Percentiles rank a stretch among this genome's conserved stretches.
Conservation (phyloP, 2,329 filamentous ascomycete genomes). For the Phyllosticta capitalensis region DNA sequence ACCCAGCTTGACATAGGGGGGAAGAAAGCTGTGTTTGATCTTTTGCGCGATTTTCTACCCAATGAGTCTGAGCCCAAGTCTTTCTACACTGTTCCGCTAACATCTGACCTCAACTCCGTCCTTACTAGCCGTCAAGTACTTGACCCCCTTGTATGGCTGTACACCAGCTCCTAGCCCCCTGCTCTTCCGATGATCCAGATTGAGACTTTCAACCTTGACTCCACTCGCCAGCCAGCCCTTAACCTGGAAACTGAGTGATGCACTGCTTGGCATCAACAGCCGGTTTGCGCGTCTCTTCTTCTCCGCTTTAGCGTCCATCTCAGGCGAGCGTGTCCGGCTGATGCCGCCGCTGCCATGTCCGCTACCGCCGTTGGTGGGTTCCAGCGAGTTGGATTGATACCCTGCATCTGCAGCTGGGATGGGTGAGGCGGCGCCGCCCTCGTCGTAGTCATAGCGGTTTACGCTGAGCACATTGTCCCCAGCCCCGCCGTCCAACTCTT, state of each 20-base stretch:
- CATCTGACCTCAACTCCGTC: constrained; percentile 44
- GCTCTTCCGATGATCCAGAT: constrained; percentile 66
- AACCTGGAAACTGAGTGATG: constrained; percentile 41
- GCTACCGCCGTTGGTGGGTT: constrained; percentile 7
- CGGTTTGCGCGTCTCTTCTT: constrained; percentile 50
- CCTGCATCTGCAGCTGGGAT: constrained; percentile 12
- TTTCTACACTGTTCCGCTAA: constrained; percentile 1
- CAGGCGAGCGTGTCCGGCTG: constrained; percentile 14
- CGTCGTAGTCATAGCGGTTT: constrained; percentile 24
- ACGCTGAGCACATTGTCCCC: neutral
- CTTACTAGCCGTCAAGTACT: constrained; percentile 72
- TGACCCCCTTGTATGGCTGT: constrained; percentile 95
- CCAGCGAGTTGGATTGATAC: constrained; percentile 23
- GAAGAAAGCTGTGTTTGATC: neutral
- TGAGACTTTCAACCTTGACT: constrained; percentile 52
- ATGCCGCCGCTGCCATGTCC: constrained; percentile 38
- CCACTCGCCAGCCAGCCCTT: constrained; percentile 57
- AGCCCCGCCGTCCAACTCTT: constrained; percentile 32
- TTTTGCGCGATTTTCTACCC: neutral
- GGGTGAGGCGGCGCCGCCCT: constrained; percentile 8
- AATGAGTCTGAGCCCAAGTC: neutral
- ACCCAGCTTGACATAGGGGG: neutral
- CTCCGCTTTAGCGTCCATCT: neutral
- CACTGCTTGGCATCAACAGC: constrained; percentile 39
- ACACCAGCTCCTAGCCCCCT: constrained; percentile 77